Percentiles rank a stretch among this genome's conserved stretches.
These are phyloP conservation scores for Solanum dulcamara DNA, from an alignment of 257 asterid species.

Conservation along the genomic window DNA sequence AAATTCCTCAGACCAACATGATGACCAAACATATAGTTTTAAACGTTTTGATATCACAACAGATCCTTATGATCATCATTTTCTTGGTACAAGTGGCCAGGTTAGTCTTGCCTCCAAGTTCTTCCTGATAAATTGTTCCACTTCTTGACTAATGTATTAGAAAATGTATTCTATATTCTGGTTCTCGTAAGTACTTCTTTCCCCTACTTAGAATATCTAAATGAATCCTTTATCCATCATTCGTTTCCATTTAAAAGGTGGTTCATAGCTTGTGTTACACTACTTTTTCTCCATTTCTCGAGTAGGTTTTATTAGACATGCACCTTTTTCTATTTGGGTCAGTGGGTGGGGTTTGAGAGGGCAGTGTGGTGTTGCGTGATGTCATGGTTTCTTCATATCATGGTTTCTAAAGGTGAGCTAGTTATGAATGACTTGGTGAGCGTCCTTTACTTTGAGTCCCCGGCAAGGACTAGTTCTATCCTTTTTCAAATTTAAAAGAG, in stretches of 20 bases:
- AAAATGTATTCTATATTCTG: background rate
- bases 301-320: background rate
- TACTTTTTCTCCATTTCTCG: background rate
- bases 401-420: background rate
- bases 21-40: conserved; percentile 35
- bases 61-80: conserved; percentile 82
- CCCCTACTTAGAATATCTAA: background rate
- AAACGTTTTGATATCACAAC: conserved; percentile 73
- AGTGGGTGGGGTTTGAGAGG: background rate
- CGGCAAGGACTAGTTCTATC: background rate
- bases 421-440: background rate
- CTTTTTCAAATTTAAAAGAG: background rate
- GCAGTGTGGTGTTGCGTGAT: background rate
- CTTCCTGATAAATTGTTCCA: background rate
- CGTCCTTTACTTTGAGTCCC: background rate
- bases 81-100: conserved; percentile 50
- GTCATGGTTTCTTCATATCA: background rate
- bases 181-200: background rate
- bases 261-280: background rate
- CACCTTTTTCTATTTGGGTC: background rate
- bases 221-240: background rate
- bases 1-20: conserved; percentile 14
- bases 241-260: background rate
- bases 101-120: conserved; percentile 27
- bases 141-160: background rate